Conservation (phyloP, 176 grass and related monocot genomes). For the Eragrostis nindensis region DNA sequence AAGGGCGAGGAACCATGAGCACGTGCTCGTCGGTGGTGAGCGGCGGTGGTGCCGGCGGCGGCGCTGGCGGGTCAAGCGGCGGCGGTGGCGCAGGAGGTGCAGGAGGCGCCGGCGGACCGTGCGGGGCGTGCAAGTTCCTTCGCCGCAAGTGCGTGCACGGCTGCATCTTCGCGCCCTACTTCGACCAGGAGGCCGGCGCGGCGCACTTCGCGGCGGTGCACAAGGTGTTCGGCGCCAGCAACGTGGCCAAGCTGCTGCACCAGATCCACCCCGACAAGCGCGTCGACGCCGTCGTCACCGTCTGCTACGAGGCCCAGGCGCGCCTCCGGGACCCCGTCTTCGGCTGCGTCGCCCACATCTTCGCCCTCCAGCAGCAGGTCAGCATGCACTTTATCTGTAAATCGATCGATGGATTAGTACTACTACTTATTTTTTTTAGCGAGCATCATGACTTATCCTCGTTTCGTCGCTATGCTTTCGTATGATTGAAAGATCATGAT, state of each 20-base stretch:
- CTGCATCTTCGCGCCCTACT: conserved; percentile 97
- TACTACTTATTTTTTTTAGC: not conserved
- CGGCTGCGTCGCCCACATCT: conserved; percentile 92
- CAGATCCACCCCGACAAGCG: conserved; percentile 82
- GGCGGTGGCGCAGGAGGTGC: conserved; percentile 26
- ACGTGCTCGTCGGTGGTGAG: conserved; percentile 7
- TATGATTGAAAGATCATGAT: not conserved
- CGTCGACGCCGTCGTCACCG: conserved; percentile 86
- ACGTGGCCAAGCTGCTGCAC: conserved; percentile 90
- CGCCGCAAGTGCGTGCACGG: conserved; percentile 90
- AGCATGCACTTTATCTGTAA: conserved; percentile 49
- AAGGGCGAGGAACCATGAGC: conserved; percentile 26
- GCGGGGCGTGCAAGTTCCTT: conserved; percentile 96
- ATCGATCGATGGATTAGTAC: not conserved
- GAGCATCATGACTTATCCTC: not conserved
- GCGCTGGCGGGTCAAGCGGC: conserved; percentile 35
- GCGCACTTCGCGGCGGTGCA: conserved; percentile 95
- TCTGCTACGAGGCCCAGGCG: conserved; percentile 89
- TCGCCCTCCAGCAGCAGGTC: conserved; percentile 96
- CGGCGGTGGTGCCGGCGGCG: not conserved
- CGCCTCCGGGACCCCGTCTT: conserved; percentile 93
- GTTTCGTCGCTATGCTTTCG: not conserved
- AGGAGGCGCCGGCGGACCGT: conserved; percentile 63
- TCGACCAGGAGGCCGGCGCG: conserved; percentile 89
- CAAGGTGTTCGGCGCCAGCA: conserved; percentile 98